Conservation (phyloP, 1,284 basidiomycete species). For the Trametes polyzona region DNA sequence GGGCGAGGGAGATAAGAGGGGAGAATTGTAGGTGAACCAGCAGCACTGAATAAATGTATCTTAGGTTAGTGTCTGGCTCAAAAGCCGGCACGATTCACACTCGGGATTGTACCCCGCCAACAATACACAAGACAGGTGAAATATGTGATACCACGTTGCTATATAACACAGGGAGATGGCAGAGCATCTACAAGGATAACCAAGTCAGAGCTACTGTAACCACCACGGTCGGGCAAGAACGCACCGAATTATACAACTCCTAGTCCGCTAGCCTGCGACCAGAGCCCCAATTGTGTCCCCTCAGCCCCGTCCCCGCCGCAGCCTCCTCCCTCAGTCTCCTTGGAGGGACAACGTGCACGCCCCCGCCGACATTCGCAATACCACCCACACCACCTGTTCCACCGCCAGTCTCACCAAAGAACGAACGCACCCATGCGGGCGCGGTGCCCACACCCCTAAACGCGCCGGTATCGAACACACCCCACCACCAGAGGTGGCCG, state of each 20-base stretch:
- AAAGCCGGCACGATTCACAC: too few species aligned
- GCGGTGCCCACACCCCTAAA: conserved; percentile 36
- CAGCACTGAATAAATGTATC: neutral
- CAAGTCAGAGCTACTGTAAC: too few species aligned
- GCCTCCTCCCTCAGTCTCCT: conserved; percentile 28
- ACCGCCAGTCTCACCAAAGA: conserved; percentile 36
- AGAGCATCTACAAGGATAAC: neutral
- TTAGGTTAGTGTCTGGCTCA: neutral
- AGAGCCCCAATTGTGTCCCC: conserved; percentile 44
- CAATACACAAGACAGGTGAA: too few species aligned
- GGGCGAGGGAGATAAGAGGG: too few species aligned
- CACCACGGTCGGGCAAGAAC: too few species aligned
- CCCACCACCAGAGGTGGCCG: conserved; percentile 83
- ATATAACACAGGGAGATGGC: too few species aligned
- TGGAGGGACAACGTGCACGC: conserved; percentile 38
- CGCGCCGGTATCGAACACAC: conserved; percentile 49
- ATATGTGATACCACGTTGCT: too few species aligned
- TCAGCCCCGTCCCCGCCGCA: conserved; percentile 30
- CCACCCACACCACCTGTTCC: conserved; percentile 10
- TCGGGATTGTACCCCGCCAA: too few species aligned
- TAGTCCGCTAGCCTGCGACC: conserved; percentile 44
- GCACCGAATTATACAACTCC: too few species aligned
- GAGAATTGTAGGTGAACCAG: too few species aligned
- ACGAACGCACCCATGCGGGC: conserved; percentile 42
- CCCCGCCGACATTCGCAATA: conserved; percentile 30